A percentile compares a stretch with the other conserved stretches of the same genome.
phyloP scores from a whole-genome alignment of 164 flowering plant species.

The Pachysandra terminalis region DNA sequence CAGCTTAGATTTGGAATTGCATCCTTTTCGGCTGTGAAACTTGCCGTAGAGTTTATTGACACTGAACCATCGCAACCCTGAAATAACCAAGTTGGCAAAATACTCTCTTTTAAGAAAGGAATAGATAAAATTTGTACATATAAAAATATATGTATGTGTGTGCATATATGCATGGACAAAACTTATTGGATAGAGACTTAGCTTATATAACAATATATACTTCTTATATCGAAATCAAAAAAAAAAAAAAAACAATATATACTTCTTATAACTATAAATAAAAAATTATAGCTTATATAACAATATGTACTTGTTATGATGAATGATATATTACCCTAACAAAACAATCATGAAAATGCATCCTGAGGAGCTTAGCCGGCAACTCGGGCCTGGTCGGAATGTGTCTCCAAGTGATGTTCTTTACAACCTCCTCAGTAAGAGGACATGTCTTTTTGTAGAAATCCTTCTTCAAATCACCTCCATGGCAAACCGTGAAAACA shows the following conservation, averaged over 20 bases:
- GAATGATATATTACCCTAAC: constrained; percentile 78
- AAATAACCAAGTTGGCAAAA: not conserved
- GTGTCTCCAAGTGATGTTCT: constrained; percentile 24
- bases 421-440: constrained; percentile 32
- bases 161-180: too few species aligned
- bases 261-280: too few species aligned
- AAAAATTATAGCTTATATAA: too few species aligned
- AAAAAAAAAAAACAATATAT: too few species aligned
- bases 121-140: not conserved
- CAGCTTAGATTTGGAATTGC: constrained; percentile 34
- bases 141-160: too few species aligned
- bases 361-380: constrained; percentile 46
- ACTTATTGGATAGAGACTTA: too few species aligned
- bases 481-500: constrained; percentile 11
- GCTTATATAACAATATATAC: too few species aligned
- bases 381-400: constrained; percentile 25
- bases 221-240: not conserved
- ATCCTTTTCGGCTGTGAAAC: constrained; percentile 33
- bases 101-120: too few species aligned
- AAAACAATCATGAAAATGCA: constrained; percentile 71
- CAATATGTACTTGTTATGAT: too few species aligned
- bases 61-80: constrained; percentile 65
- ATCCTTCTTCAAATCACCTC: constrained; percentile 20
- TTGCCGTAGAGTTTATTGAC: constrained; percentile 32
- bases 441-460: constrained; percentile 41